Evolutionary conservation across 1,284 basidiomycete genomes (phyloP).

Genomic region (Mycena citricolor): DNA sequence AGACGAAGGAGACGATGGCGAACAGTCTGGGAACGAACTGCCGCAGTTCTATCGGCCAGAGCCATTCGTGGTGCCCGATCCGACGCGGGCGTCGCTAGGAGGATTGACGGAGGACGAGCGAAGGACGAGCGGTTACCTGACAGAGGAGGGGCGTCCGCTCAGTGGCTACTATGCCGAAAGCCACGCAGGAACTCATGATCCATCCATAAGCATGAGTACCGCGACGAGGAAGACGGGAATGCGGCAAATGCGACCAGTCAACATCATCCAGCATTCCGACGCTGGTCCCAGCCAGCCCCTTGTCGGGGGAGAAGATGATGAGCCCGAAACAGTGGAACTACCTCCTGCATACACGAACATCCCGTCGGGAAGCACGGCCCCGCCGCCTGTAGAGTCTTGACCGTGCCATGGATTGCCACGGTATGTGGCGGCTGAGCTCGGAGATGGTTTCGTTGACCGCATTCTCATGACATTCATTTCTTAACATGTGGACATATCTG

Average conservation of each 20-base stretch:
- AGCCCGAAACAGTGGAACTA: slow-evolving; percentile 72
- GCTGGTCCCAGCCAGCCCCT: slow-evolving; percentile 54
- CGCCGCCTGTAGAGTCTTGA: not conserved
- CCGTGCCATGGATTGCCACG: too few species aligned
- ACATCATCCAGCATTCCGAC: slow-evolving; percentile 81
- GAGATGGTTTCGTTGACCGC: too few species aligned
- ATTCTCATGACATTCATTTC: too few species aligned
- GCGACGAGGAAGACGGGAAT: slow-evolving; percentile 46
- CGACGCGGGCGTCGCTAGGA: slow-evolving; percentile 37
- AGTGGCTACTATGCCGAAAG: slow-evolving; percentile 34
- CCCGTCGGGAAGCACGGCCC: slow-evolving; percentile 27
- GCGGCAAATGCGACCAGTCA: slow-evolving; percentile 61
- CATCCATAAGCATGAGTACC: slow-evolving; percentile 29
- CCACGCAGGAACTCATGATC: slow-evolving; percentile 42
- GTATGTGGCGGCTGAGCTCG: too few species aligned
- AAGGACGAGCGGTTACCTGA: slow-evolving; percentile 18
- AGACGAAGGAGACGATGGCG: slow-evolving; percentile 55
- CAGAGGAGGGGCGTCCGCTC: slow-evolving; percentile 32
- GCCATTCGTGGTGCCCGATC: slow-evolving; percentile 67
- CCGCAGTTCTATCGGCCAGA: slow-evolving; percentile 72
- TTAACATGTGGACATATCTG: too few species aligned
- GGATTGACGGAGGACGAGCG: slow-evolving; percentile 23
- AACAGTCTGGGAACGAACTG: slow-evolving; percentile 40
- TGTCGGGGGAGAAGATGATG: slow-evolving; percentile 37
- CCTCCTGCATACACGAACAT: slow-evolving; percentile 78